Percentiles rank a stretch among this genome's conserved stretches.
Conservation (phyloP, 192 early-diverging fungal species). For the Entrophospora sp. region DNA sequence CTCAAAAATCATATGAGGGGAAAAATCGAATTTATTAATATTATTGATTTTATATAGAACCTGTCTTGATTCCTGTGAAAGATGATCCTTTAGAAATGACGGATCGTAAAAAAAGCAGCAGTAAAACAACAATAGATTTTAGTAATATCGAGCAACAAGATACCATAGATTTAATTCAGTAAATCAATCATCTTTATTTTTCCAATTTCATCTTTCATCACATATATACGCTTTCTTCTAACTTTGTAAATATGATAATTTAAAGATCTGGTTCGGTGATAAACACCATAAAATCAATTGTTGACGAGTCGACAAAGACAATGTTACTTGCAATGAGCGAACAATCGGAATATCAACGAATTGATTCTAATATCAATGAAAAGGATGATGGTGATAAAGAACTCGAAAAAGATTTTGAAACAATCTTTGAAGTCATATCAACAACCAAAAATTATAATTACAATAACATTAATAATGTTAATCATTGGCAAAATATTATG, state of each 20-base stretch:
- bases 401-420: not conserved
- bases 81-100: not conserved
- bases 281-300: too few relatives aligned
- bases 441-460: not conserved
- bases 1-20: not conserved
- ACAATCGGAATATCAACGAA: not conserved
- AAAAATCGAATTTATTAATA: not conserved
- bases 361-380: too few relatives aligned
- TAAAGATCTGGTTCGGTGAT: not conserved
- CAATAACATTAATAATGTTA: too few relatives aligned
- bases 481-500: constrained; percentile 7
- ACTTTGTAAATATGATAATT: not conserved
- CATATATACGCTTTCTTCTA: not conserved
- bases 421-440: not conserved
- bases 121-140: not conserved
- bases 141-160: not conserved
- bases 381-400: not conserved
- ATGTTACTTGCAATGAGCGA: not conserved
- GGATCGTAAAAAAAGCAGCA: not conserved
- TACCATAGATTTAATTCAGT: not conserved
- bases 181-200: too few relatives aligned
- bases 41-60: not conserved
- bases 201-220: not conserved
- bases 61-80: not conserved
- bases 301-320: too few relatives aligned